Percentiles rank a stretch among this genome's conserved stretches.
phyloP scores from a whole-genome alignment of 805 yeast species.

The Metschnikowia peoriensis region DNA sequence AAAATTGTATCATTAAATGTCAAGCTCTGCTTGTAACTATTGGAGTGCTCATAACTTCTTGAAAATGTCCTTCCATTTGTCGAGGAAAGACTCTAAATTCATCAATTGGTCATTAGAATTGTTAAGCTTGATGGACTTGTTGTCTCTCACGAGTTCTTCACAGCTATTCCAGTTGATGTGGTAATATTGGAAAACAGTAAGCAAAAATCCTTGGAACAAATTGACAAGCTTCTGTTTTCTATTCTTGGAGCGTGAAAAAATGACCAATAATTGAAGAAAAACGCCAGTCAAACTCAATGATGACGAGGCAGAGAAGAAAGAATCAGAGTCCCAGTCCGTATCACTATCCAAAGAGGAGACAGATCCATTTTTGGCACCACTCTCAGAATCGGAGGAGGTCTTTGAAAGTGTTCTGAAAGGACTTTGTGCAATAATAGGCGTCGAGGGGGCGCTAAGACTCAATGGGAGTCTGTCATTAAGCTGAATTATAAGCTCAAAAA shows the following conservation, averaged over 20 bases:
- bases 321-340: background rate
- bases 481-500: conserved; percentile 37
- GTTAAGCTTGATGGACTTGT: conserved; percentile 39
- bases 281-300: conserved; percentile 30
- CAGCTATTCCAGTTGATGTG: conserved; percentile 42
- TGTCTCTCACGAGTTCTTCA: conserved; percentile 31
- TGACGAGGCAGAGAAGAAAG: conserved; percentile 23
- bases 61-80: conserved; percentile 36
- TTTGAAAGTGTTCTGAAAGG: conserved; percentile 10
- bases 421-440: conserved; percentile 29
- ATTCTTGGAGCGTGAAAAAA: conserved; percentile 36
- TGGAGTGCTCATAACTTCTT: conserved; percentile 21
- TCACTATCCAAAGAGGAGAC: conserved; percentile 7
- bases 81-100: conserved; percentile 37
- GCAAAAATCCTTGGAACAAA: conserved; percentile 31
- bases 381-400: conserved; percentile 10
- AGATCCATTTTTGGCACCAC: background rate
- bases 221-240: conserved; percentile 28
- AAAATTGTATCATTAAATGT: conserved; percentile 2
- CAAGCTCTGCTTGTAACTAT: background rate
- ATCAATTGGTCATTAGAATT: conserved; percentile 30
- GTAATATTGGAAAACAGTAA: conserved; percentile 36
- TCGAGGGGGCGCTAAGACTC: conserved; percentile 44
- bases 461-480: conserved; percentile 43
- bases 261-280: conserved; percentile 33